Evolutionary conservation across 2,329 filamentous ascomycete species (phyloP).

Genomic region (Colletotrichum tanaceti): DNA sequence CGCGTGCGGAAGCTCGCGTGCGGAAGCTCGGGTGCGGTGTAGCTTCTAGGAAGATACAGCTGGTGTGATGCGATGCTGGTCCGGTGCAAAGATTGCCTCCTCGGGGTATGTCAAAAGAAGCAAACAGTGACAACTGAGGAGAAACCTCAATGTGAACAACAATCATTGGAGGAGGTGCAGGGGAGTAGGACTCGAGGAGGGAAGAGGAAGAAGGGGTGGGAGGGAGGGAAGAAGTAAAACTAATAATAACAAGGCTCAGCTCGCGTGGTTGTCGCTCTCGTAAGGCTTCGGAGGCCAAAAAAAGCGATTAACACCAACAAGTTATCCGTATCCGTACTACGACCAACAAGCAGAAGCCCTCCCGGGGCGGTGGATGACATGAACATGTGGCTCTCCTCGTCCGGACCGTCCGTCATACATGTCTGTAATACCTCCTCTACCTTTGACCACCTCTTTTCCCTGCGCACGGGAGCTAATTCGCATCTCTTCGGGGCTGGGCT

Average conservation of each 20-base stretch:
- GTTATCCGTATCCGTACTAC: no score
- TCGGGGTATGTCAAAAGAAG: neutral
- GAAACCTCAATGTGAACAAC: neutral
- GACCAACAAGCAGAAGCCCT: neutral
- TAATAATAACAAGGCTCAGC: slow-evolving; percentile 27
- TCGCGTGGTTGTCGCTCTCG: slow-evolving; percentile 17
- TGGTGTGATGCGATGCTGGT: neutral
- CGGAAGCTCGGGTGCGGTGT: neutral
- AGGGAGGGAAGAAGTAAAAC: slow-evolving; percentile 18
- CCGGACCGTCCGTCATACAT: neutral
- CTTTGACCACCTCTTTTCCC: neutral
- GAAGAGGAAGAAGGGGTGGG: slow-evolving; percentile 1
- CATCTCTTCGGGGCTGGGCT: slow-evolving; percentile 20
- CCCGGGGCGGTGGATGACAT: neutral
- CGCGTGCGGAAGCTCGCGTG: neutral
- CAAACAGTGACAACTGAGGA: neutral
- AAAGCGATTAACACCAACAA: slow-evolving; percentile 12
- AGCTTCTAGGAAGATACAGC: neutral
- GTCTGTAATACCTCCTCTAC: neutral
- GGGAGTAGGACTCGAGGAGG: neutral
- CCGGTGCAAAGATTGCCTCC: neutral
- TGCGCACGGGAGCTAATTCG: neutral
- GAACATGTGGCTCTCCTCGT: slow-evolving; percentile 10
- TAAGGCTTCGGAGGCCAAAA: slow-evolving; percentile 2
- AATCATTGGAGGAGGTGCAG: slow-evolving; percentile 5